These are phyloP conservation scores for Euphorbia tirucalli DNA, from an alignment of 345 rosid genomes.

Conservation along the genomic window DNA sequence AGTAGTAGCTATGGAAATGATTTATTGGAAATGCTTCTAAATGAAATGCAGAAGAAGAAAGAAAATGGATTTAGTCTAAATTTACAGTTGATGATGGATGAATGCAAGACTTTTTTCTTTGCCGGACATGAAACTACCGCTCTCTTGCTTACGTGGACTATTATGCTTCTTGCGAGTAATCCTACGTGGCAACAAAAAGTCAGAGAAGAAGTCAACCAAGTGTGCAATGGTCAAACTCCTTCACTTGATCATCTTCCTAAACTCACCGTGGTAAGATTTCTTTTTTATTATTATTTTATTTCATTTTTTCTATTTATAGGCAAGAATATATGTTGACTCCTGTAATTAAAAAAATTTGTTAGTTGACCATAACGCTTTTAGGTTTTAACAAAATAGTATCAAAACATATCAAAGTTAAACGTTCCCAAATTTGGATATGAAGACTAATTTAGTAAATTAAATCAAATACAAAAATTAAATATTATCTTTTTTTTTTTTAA, in stretches of 20 bases:
- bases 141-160: slow-evolving; percentile 85
- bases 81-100: slow-evolving; percentile 90
- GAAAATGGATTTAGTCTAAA: slow-evolving; percentile 40
- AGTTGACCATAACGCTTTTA: too few species aligned
- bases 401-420: background rate
- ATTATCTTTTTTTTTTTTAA: too few species aligned
- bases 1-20: slow-evolving; percentile 80
- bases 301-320: too few species aligned
- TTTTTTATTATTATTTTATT: background rate
- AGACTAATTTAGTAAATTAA: too few species aligned
- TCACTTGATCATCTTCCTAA: slow-evolving; percentile 68
- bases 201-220: slow-evolving; percentile 53
- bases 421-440: background rate
- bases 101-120: slow-evolving; percentile 93
- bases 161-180: slow-evolving; percentile 78
- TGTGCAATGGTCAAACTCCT: slow-evolving; percentile 63
- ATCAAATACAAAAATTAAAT: too few species aligned
- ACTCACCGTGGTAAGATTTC: slow-evolving; percentile 53
- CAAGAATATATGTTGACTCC: too few species aligned
- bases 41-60: slow-evolving; percentile 60
- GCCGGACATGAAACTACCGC: slow-evolving; percentile 97
- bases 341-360: too few species aligned
- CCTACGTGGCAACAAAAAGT: slow-evolving; percentile 89
- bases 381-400: too few species aligned
- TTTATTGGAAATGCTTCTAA: slow-evolving; percentile 67